Conservation (phyloP, 2,329 filamentous ascomycete genomes). For the Chrysoporthe austroafricana region DNA sequence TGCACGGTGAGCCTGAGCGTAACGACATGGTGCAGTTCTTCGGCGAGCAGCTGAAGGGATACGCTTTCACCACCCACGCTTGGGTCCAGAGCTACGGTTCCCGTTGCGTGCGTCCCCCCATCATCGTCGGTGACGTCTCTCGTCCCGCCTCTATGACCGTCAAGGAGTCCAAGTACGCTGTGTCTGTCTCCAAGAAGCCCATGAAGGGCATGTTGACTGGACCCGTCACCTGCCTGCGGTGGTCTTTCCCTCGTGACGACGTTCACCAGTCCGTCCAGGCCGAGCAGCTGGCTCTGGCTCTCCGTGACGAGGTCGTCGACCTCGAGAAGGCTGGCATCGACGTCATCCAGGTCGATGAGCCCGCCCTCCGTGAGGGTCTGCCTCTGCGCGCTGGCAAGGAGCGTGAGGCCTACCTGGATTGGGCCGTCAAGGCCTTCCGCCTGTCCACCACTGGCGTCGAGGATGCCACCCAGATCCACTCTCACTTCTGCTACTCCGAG, state of each 20-base stretch:
- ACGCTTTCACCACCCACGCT: constrained; percentile 97
- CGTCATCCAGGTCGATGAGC: constrained; percentile 99
- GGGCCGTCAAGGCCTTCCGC: constrained; percentile 98
- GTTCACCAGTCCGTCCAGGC: constrained; percentile 99
- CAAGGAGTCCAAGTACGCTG: constrained; percentile 99
- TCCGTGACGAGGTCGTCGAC: constrained; percentile 97
- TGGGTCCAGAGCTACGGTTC: constrained; percentile 99
- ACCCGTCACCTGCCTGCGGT: constrained; percentile 96
- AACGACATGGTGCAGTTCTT: constrained; percentile 99
- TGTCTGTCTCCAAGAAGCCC: constrained; percentile 94
- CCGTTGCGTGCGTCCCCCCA: constrained; percentile 95
- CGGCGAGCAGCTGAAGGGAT: constrained; percentile 93
- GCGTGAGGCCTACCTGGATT: constrained; percentile 94
- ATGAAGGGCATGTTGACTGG: constrained; percentile 99
- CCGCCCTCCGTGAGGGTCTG: constrained; percentile 98
- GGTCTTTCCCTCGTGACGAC: constrained; percentile 99
- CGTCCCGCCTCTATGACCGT: constrained; percentile 97
- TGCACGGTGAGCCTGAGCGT: constrained; percentile 98
- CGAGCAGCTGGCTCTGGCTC: constrained; percentile 96
- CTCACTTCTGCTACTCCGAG: constrained; percentile 99
- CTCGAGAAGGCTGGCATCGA: constrained; percentile 95
- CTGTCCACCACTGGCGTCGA: constrained; percentile 90
- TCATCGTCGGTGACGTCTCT: constrained; percentile 98
- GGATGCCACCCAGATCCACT: constrained; percentile 99
- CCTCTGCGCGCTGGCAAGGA: constrained; percentile 92